phyloP scores from a whole-genome alignment of 2,329 filamentous ascomycete genomes.

The Hysterium pulicare region DNA sequence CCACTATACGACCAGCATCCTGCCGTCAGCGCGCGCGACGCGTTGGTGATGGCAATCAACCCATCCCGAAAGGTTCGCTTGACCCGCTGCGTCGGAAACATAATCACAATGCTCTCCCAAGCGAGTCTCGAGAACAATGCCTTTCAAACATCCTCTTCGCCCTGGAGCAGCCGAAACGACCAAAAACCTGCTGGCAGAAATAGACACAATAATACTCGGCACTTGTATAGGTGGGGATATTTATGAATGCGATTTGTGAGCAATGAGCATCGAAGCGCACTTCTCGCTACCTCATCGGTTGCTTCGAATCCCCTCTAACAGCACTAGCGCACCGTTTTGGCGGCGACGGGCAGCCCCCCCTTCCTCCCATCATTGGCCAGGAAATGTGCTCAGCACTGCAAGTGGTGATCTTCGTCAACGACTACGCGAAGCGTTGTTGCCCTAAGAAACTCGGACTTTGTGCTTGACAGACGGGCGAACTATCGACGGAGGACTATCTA shows the following conservation, averaged over 20 bases:
- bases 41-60: no score
- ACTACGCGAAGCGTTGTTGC: neutral
- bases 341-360: no score
- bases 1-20: neutral
- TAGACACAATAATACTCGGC: constrained; percentile 3
- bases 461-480: constrained; percentile 1
- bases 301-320: neutral
- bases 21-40: neutral
- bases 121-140: neutral
- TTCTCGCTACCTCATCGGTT: neutral
- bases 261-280: neutral
- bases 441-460: neutral
- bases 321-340: constrained; percentile 1
- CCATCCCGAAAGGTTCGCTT: no score
- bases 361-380: neutral
- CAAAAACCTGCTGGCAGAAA: neutral
- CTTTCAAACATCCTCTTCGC: neutral
- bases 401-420: constrained; percentile 4
- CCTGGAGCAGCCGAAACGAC: neutral
- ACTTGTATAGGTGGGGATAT: neutral
- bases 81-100: constrained; percentile 1
- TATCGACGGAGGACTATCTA: neutral
- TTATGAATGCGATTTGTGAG: neutral
- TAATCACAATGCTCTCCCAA: neutral
- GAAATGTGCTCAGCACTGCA: constrained; percentile 1